These are phyloP conservation scores for Crotalaria pallida DNA, from an alignment of 306 rosid species.

Conservation along the genomic window DNA sequence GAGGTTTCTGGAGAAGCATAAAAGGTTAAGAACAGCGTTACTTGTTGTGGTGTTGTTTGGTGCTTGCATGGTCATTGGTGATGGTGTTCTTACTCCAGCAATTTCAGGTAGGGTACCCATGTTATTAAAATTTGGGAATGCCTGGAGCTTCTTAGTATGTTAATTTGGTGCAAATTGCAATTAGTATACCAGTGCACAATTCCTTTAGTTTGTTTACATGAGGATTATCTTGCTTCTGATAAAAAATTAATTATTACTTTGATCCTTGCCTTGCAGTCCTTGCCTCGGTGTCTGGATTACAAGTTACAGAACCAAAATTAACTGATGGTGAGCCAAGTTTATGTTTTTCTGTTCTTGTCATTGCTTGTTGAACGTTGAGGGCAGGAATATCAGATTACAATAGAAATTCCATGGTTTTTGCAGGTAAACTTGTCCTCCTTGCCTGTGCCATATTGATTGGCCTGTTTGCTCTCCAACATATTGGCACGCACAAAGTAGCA, in stretches of 20 bases:
- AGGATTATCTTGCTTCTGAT: not conserved
- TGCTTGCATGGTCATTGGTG: constrained; percentile 90
- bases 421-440: constrained; percentile 66
- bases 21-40: constrained; percentile 62
- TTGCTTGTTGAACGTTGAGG: not conserved
- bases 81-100: constrained; percentile 87
- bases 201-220: not conserved
- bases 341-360: not conserved
- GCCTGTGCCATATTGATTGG: constrained; percentile 84
- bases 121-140: not conserved
- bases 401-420: constrained; percentile 17
- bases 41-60: constrained; percentile 72
- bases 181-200: not conserved
- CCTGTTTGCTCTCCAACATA: constrained; percentile 85
- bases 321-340: constrained; percentile 42
- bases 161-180: not conserved
- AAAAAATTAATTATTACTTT: not conserved
- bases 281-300: constrained; percentile 66
- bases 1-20: constrained; percentile 80
- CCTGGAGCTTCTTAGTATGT: not conserved
- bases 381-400: constrained; percentile 1
- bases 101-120: constrained; percentile 58
- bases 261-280: constrained; percentile 51
- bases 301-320: constrained; percentile 56
- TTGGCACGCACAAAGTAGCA: constrained; percentile 79